phyloP scores from a whole-genome alignment of 2,329 filamentous ascomycete genomes.

The Samsoniella hepiali region DNA sequence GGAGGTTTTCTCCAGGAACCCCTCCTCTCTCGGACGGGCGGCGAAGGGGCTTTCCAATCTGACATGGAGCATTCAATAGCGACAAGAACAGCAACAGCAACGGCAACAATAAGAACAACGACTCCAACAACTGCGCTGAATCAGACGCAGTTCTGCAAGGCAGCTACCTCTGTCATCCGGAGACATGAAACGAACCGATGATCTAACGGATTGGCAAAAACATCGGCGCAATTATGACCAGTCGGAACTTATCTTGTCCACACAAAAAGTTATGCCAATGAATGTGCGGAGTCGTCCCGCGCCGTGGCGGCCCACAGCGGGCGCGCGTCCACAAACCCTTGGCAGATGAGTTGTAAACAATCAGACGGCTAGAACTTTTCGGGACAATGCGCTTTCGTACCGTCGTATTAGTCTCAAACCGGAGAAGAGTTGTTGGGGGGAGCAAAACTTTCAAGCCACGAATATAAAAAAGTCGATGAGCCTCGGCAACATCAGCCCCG shows the following conservation, averaged over 20 bases:
- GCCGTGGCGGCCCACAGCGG: constrained; percentile 7
- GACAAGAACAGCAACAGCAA: no score
- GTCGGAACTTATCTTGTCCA: not conserved
- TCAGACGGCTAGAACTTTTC: not conserved
- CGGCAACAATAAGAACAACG: no score
- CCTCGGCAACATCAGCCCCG: not conserved
- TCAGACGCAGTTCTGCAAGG: no score
- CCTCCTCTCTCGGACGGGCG: not conserved
- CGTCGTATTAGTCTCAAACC: not conserved
- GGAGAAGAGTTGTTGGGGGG: not conserved
- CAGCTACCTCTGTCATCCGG: no score
- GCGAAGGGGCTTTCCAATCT: not conserved
- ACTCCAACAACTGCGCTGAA: no score
- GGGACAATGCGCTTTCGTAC: not conserved
- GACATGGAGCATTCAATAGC: not conserved
- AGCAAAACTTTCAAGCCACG: not conserved
- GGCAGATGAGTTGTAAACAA: not conserved
- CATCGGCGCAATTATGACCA: not conserved
- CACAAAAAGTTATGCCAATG: not conserved
- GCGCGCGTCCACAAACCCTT: not conserved
- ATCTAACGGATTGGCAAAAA: not conserved
- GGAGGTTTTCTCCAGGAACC: not conserved
- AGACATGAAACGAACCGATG: not conserved
- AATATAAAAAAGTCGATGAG: not conserved
- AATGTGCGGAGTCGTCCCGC: not conserved